Base-by-base conservation (phyloP, 2,329 filamentous ascomycete species). In the Cercospora sesami region DNA sequence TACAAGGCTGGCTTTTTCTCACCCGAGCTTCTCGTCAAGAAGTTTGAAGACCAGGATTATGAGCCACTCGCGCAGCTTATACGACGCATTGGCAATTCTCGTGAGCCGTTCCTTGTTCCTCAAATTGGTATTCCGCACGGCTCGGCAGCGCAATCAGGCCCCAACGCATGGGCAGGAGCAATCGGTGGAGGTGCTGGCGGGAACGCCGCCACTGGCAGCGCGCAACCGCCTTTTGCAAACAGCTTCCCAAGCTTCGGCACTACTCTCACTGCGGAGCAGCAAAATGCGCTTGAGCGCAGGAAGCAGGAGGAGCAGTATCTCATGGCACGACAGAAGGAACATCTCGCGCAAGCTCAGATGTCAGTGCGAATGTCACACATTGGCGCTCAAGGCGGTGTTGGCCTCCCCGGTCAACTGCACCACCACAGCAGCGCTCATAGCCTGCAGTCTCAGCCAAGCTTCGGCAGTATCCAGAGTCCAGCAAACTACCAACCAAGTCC, bases 1-100 rank as follows among this genome's bases (percentile, higher is more conserved):
- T 99, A 98, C 82, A 98, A 98, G 79, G 94, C 94, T 42, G 94
- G 94, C 57, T 99, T 98, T 82, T 99, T 99, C 81, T 96, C 93
- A 0, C 90, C 94, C 0, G 94, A 99, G 74, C 85, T 99, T 21
- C 88, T 96, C 53, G 95, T 99, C 33, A 97, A 96, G 83, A 97
- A 97, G 78, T 85, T 94, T 5, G 95, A 99, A 78, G 95, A 99
- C 76, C 84, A 86, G 0, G 94, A 99, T 60, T 99, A 97, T 75
- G 95, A 99, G 79, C 95, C 94, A 12, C 83, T 99, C 9, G 95
- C 94, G 2, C 94, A 98, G 79, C 87, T 99, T 26, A 97, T 99
- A 71, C 86, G 95, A 53, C 90, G 94, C 36, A 99, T 99, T 74
- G 95, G 95, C 2, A 99, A 99, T 80, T 98, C 95, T 6, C 88